Base-by-base conservation (phyloP, 345 rosid genomes). In the Syzygium oleosum region DNA sequence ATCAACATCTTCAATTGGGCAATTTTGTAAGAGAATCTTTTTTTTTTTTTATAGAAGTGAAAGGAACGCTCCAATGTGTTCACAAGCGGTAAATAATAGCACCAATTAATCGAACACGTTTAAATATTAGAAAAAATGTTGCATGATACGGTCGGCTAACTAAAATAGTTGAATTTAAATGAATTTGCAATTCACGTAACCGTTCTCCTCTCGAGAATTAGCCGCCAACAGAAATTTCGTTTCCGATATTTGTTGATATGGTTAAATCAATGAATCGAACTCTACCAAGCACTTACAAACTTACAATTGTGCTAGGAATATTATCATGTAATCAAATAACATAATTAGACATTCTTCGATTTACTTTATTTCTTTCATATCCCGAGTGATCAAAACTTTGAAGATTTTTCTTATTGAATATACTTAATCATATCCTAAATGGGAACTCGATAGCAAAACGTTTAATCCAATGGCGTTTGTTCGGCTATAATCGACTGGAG, bases 81-180 rank as follows among this genome's bases (percentile, higher is more conserved):
- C 2, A 34, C 25, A 5, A 1, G 2, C 2, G 0, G 1, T 2
- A 4, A 19, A 19, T 2, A 1, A 68, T 5, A 68, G 9, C 4
- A 68, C 1, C 0, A 17, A 8, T 34, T 68, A 17, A 5, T 16
- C 8, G 9, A 54, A 7, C 7, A 6, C 7, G 8, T 54, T 17
- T 19, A 17, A 19, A 17, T 19, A 19, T 17, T 19, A 54, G 22
- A 17, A 7, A n/a, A 61, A 61, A 61, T 61, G 38, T n/a, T 0
- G 3, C 14, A 2, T 34, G 46, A 8, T 8, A 7, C 1, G 6
- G 2, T 34, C 3, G 3, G 12, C 22, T 34, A 9, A 17, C 23
- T 21, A 17, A 31, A 68, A 4, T 68, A 34, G 43, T 31, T 15
- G 17, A 34, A 17, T 31, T 31, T 31, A 17, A 34, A 68, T 9